Conservation (phyloP, 2,329 filamentous ascomycete species). For the Aureobasidium sp. region DNA sequence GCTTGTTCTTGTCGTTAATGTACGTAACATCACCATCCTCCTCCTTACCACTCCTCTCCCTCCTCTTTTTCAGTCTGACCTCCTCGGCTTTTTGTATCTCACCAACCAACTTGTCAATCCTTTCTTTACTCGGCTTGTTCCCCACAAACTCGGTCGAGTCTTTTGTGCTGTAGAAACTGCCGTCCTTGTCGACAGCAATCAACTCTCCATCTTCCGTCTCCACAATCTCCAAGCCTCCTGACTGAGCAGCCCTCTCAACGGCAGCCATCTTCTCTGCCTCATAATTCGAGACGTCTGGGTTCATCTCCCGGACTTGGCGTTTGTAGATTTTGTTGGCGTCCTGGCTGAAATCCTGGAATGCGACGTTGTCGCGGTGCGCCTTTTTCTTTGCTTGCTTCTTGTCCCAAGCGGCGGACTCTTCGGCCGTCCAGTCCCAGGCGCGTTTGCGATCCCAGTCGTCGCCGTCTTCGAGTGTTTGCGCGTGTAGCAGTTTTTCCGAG, state of each 20-base stretch:
- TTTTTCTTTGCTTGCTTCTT: conserved; percentile 80
- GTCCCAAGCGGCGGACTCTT: conserved; percentile 93
- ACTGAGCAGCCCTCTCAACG: conserved; percentile 75
- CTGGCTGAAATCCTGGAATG: conserved; percentile 81
- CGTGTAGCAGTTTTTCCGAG: conserved; percentile 86
- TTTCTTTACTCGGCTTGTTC: conserved; percentile 79
- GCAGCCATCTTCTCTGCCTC: conserved; percentile 77
- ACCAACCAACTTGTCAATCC: conserved; percentile 77
- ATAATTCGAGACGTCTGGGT: conserved; percentile 75
- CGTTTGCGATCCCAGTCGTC: conserved; percentile 96
- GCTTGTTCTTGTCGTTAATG: conserved; percentile 99
- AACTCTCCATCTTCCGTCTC: conserved; percentile 94
- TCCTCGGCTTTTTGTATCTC: conserved; percentile 88
- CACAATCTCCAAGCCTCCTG: conserved; percentile 82
- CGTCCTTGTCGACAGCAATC: conserved; percentile 86
- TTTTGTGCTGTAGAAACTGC: conserved; percentile 82
- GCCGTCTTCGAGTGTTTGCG: conserved; percentile 74
- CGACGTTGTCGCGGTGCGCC: conserved; percentile 72
- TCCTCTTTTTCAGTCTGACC: conserved; percentile 74
- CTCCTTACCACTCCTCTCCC: conserved; percentile 66
- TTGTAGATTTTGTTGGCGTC: conserved; percentile 93
- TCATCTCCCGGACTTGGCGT: conserved; percentile 71
- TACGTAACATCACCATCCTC: conserved; percentile 92
- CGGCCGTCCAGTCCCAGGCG: conserved; percentile 97
- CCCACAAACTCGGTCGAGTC: conserved; percentile 75